A percentile compares a stretch with the other conserved stretches of the same genome.
These are phyloP conservation scores for Plasmodium coatneyi DNA, from an alignment of 169 alveolate genomes.

Conservation along the genomic window DNA sequence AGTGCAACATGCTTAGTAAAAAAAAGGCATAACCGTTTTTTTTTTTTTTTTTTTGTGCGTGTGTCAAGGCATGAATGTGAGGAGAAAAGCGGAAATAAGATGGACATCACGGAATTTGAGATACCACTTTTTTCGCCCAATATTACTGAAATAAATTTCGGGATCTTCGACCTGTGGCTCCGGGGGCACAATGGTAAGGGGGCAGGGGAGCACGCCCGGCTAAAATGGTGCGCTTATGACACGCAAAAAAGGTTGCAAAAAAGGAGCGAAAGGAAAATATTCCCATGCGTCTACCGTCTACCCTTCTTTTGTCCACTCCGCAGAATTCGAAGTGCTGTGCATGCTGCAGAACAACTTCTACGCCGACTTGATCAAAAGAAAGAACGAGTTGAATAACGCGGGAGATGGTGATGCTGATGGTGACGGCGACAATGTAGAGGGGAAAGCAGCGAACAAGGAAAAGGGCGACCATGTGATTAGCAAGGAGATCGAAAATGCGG, in stretches of 20 bases:
- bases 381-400: not conserved
- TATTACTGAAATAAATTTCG: slow-evolving; percentile 58
- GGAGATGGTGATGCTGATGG: not conserved
- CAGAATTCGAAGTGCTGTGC: slow-evolving; percentile 57
- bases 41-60: not conserved
- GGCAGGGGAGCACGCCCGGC: not conserved
- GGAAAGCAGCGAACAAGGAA: not conserved
- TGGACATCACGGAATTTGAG: slow-evolving; percentile 48
- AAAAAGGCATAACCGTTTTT: not conserved
- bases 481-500: not conserved
- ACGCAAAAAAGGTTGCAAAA: not conserved
- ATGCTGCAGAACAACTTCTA: slow-evolving; percentile 47
- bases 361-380: slow-evolving; percentile 4
- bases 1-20: not conserved
- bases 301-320: not conserved
- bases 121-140: slow-evolving; percentile 64
- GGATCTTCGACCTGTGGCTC: slow-evolving; percentile 52
- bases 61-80: not conserved
- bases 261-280: not conserved
- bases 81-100: slow-evolving; percentile 19
- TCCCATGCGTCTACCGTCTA: not conserved
- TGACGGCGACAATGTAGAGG: not conserved
- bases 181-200: slow-evolving; percentile 55
- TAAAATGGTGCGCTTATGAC: not conserved
- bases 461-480: not conserved